Base-by-base conservation (phyloP, 2,329 filamentous ascomycete genomes). In the Fusarium hainanense region DNA sequence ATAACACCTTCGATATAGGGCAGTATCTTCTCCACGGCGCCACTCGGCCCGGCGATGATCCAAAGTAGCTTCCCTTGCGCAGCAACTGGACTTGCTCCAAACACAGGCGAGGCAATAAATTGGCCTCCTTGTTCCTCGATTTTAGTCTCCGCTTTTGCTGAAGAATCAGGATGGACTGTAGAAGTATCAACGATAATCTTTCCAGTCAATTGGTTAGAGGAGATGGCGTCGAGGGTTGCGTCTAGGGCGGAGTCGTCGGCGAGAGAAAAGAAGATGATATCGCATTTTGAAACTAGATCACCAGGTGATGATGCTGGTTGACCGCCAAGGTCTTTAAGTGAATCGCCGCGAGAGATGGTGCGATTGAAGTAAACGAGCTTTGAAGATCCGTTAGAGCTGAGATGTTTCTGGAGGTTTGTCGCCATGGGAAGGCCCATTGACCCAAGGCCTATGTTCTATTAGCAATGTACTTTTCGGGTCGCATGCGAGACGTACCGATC, bases 391-490 rank as follows among this genome's bases (percentile, higher is more conserved):
- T 56, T 66, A 7, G 66, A 56, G 2, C 48, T 59, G 0, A 85
- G 63, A 51, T 85, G 75, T 27, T 77, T 81, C 42, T 86, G 85
- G 0, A 87, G 76, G 59, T 87, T 86, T 9, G 74, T 76, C 2
- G 84, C 82, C 85, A 87, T 87, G 3, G 74, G 77, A 1, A 80
- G 75, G 3, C 85, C 85, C 84, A 87, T 87, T 1, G 83, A 86
- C 2, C 85, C 84, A 1, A 87, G 79, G 6, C 85, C 85, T 77
- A 21, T 28, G 1, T 0, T 1, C n/a, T 8, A 14, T 40, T n/a
- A 40, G 3, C 6, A 14, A 2, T 20, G 5, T 4, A 2, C 16
- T 7, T 4, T 3, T 0, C 3, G 6, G 3, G 6, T 6, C 6
- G 7, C 21, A 21, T 21, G 21, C 21, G 21, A 21, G 21, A 13